Conservation (phyloP, 2,329 filamentous ascomycete species). For the Sporothrix pseudoabietina region DNA sequence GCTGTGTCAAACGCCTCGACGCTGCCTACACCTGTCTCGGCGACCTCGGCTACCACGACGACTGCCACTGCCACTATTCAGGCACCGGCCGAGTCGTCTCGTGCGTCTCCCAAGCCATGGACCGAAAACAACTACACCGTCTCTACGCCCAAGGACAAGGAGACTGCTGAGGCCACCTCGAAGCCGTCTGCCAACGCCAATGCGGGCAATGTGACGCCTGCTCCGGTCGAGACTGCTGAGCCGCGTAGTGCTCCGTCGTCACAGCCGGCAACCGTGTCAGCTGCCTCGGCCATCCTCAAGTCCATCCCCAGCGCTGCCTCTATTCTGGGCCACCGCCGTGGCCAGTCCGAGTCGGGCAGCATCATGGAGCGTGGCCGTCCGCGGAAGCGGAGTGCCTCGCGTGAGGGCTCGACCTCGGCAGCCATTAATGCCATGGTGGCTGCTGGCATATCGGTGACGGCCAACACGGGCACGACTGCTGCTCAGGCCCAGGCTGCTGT, state of each 20-base stretch:
- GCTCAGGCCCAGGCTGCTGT: not conserved
- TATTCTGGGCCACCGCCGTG: conserved; percentile 51
- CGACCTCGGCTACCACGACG: conserved; percentile 39
- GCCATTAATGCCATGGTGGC: conserved; percentile 26
- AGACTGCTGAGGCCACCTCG: not conserved
- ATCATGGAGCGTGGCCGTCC: conserved; percentile 66
- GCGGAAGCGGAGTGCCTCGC: conserved; percentile 51
- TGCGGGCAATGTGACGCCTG: conserved; percentile 26
- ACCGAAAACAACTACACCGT: not conserved
- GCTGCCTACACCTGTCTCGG: conserved; percentile 53
- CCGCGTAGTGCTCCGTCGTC: conserved; percentile 1
- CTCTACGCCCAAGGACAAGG: conserved; percentile 41
- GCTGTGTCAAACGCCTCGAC: conserved; percentile 47
- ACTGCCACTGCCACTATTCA: conserved; percentile 34
- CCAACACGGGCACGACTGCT: conserved; percentile 38
- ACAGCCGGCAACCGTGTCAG: not conserved
- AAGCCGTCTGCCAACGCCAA: not conserved
- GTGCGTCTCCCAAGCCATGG: not conserved
- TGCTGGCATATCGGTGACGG: not conserved
- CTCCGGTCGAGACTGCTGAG: conserved; percentile 7
- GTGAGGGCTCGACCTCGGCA: conserved; percentile 26
- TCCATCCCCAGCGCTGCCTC: conserved; percentile 38
- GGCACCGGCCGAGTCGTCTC: conserved; percentile 10
- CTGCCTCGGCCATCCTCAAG: conserved; percentile 38
- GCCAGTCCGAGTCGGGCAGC: conserved; percentile 59